These are phyloP conservation scores for Aspergillus campestris DNA, from an alignment of 495 filamentous ascomycete species.

Conservation along the genomic window DNA sequence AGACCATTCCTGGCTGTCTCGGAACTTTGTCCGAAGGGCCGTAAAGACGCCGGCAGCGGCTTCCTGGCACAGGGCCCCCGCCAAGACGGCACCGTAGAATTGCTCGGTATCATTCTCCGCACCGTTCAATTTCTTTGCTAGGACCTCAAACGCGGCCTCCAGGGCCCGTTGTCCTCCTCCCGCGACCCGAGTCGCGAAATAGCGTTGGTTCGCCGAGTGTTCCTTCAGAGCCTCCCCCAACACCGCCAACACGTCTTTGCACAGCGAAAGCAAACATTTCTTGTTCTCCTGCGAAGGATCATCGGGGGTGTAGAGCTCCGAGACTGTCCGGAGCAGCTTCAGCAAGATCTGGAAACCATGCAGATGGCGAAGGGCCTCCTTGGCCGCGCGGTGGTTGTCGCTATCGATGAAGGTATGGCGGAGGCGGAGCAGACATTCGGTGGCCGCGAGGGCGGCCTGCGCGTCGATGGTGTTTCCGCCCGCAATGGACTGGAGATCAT, in stretches of 20 bases:
- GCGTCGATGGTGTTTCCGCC: slow-evolving; percentile 14
- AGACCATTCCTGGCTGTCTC: slow-evolving; percentile 5
- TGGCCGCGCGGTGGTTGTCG: slow-evolving; percentile 34
- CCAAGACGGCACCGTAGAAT: slow-evolving; percentile 76
- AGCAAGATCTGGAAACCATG: slow-evolving; percentile 72
- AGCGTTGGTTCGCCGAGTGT: slow-evolving; percentile 79
- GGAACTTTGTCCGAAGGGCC: slow-evolving; percentile 22
- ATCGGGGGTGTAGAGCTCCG: slow-evolving; percentile 59
- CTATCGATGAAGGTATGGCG: slow-evolving; percentile 51
- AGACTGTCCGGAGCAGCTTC: slow-evolving; percentile 55
- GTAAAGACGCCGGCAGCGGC: slow-evolving; percentile 43
- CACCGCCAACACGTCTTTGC: slow-evolving; percentile 61
- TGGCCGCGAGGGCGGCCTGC: slow-evolving; percentile 24
- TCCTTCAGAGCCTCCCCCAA: slow-evolving; percentile 68
- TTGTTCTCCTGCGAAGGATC: slow-evolving; percentile 47
- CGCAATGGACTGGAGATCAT: slow-evolving; percentile 36
- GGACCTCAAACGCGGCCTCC: slow-evolving; percentile 55
- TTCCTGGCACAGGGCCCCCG: slow-evolving; percentile 74
- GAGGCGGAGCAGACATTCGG: slow-evolving; percentile 36
- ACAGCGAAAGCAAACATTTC: slow-evolving; percentile 54
- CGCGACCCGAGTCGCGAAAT: slow-evolving; percentile 65
- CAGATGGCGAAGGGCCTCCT: slow-evolving; percentile 78
- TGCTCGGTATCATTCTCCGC: slow-evolving; percentile 58
- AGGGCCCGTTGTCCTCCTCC: slow-evolving; percentile 73
- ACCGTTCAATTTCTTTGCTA: slow-evolving; percentile 44